Percentiles rank a stretch among this genome's conserved stretches.
Conservation (phyloP, 768 basidiomycete genomes). For the Leccinellum luteum region DNA sequence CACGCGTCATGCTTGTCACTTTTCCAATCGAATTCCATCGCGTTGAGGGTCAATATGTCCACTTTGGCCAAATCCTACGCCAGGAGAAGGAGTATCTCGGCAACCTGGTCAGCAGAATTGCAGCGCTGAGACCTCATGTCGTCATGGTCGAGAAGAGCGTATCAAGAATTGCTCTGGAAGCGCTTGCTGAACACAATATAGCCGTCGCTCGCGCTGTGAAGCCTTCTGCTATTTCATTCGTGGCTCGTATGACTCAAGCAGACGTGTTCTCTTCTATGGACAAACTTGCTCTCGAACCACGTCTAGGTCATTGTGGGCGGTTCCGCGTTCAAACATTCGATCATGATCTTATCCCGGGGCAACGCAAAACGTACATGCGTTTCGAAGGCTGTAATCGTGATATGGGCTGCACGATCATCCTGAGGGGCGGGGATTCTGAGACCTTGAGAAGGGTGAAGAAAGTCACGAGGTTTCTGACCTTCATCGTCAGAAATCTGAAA, state of each 20-base stretch:
- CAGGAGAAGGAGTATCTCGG: slow-evolving; percentile 93
- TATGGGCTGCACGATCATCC: slow-evolving; percentile 90
- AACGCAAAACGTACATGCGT: slow-evolving; percentile 94
- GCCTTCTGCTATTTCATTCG: slow-evolving; percentile 77
- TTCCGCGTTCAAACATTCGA: slow-evolving; percentile 94
- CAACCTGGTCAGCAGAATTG: slow-evolving; percentile 84
- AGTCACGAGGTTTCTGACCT: slow-evolving; percentile 87
- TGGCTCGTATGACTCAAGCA: slow-evolving; percentile 92
- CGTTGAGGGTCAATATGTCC: slow-evolving; percentile 89
- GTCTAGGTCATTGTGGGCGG: slow-evolving; percentile 80
- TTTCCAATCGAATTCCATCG: slow-evolving; percentile 94
- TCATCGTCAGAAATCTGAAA: slow-evolving; percentile 91
- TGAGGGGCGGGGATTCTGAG: slow-evolving; percentile 83
- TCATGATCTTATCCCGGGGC: slow-evolving; percentile 90
- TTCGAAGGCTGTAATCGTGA: slow-evolving; percentile 95
- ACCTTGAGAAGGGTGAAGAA: slow-evolving; percentile 85
- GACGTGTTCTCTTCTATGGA: slow-evolving; percentile 97
- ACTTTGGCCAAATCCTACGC: slow-evolving; percentile 84
- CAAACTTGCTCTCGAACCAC: slow-evolving; percentile 84
- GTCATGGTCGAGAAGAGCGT: slow-evolving; percentile 91
- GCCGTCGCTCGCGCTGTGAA: slow-evolving; percentile 91
- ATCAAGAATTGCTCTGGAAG: slow-evolving; percentile 85
- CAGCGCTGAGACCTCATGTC: slow-evolving; percentile 88
- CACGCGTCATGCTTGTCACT: slow-evolving; percentile 94
- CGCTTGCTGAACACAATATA: slow-evolving; percentile 79